A percentile compares a stretch with the other conserved stretches of the same genome.
These are phyloP conservation scores for Arabidopsis lyrata DNA, from an alignment of 441 rosid genomes.

Conservation along the genomic window DNA sequence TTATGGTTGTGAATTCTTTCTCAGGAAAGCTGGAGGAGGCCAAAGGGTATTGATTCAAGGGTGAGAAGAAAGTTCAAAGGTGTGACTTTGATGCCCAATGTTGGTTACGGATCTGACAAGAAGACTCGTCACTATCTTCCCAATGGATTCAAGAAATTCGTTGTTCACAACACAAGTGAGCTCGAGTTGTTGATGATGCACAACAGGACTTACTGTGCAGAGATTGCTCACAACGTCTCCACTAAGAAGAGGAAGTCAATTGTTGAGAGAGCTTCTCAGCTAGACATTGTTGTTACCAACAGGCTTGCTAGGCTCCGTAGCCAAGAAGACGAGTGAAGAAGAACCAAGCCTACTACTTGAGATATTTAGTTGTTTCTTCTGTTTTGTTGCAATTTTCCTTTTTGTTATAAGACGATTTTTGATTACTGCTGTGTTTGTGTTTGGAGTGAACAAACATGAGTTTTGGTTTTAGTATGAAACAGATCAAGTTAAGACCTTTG, in stretches of 20 bases:
- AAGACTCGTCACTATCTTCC: constrained; percentile 86
- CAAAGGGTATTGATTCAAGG: constrained; percentile 90
- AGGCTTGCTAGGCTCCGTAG: constrained; percentile 81
- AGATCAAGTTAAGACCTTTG: background rate
- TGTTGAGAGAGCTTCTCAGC: constrained; percentile 88
- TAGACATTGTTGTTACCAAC: constrained; percentile 82
- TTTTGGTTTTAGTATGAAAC: constrained; percentile 24
- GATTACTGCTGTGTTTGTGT: constrained; percentile 9
- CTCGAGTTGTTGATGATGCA: constrained; percentile 95
- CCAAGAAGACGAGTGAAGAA: constrained; percentile 83
- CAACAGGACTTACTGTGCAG: constrained; percentile 92
- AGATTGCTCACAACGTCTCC: constrained; percentile 84
- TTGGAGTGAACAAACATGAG: constrained; percentile 25
- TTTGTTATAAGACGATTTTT: constrained; percentile 31
- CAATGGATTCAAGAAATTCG: constrained; percentile 87
- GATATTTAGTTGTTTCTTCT: constrained; percentile 29
- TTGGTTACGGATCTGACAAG: constrained; percentile 88
- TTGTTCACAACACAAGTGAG: constrained; percentile 76
- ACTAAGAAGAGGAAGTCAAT: constrained; percentile 83
- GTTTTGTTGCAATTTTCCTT: constrained; percentile 23
- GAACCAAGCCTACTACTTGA: constrained; percentile 4
- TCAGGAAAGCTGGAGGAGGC: constrained; percentile 81
- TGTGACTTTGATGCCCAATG: constrained; percentile 85
- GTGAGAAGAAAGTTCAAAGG: constrained; percentile 93
- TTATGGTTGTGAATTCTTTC: background rate